These are phyloP conservation scores for Fragilariopsis cylindrus DNA, from an alignment of 108 stramenopile species.

Conservation along the genomic window DNA sequence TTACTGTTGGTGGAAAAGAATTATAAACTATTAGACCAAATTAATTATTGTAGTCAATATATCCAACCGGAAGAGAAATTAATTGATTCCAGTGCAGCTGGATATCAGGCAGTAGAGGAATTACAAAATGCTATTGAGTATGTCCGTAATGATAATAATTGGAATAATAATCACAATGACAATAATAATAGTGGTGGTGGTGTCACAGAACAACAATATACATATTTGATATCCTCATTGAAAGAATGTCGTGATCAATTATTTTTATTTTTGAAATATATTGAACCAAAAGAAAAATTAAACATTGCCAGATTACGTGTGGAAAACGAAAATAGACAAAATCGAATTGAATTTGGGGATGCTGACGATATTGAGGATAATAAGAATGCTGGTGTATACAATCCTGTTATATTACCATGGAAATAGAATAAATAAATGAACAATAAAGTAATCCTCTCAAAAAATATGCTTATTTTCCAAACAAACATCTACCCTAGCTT, in stretches of 20 bases:
- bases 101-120: conserved; percentile 59
- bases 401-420: conserved; percentile 70
- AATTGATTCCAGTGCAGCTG: conserved; percentile 55
- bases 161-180: conserved; percentile 18
- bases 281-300: conserved; percentile 44
- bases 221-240: conserved; percentile 48
- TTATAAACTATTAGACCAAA: conserved; percentile 70
- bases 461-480: too few relatives aligned
- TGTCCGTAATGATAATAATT: conserved; percentile 29
- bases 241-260: conserved; percentile 48
- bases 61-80: conserved; percentile 37
- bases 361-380: background rate
- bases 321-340: conserved; percentile 64
- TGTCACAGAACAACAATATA: conserved; percentile 52
- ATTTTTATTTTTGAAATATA: conserved; percentile 53
- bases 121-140: conserved; percentile 74
- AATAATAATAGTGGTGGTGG: background rate
- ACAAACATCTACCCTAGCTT: too few relatives aligned
- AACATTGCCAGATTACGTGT: conserved; percentile 57
- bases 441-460: background rate
- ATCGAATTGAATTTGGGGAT: conserved; percentile 68
- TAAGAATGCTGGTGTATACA: conserved; percentile 68
- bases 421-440: conserved; percentile 27
- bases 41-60: conserved; percentile 52
- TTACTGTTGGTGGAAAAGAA: conserved; percentile 61